Evolutionary conservation across 768 basidiomycete species (phyloP), one percentile per base, ranked within the genome.

Genomic region (Lentinula boryana): DNA sequence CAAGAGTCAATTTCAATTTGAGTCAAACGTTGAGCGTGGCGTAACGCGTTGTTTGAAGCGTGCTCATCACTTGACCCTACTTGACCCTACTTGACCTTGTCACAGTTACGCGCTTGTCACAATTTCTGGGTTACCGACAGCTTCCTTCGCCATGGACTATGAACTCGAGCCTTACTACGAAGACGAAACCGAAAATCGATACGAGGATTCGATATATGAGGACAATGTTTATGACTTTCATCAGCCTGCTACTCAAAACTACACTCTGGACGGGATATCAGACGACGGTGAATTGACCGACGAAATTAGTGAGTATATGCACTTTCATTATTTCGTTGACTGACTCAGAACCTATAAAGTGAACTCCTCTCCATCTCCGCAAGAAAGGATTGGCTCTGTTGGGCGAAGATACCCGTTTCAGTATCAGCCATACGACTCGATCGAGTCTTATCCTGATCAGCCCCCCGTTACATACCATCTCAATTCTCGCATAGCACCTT

Each of bases 221-320:
- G 13, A n/a, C 13, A 16, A 46, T 27, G 6, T 21, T 5, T 27
- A 48, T 44, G 8, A 38, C 12, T 5, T n/a, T 38, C 21, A 43
- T 31, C 38, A 51, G 40, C 23, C 15, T 60, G 7, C 36, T 2
- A 18, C 41, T 15, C 56, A 61, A 21, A 8, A 35, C 46, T 44
- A 54, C 21, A 18, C 21, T 52, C 35, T 58, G 31, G 55, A 64
- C 65, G 74, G 66, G 46, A 63, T 68, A 35, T 77, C 72, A 72
- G 72, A 65, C 54, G 61, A 60, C 16, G 59, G 49, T 18, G 59
- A 60, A 15, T 60, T 51, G 16, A 60, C 59, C 27, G 74, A 74
- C 63, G 74, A 71, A 43, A 71, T 71, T 62, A 68, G 76, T 75
- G 64, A 61, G 64, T 77, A 70, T 74, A 74, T 76, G 76, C 74